phyloP scores from a whole-genome alignment of 306 rosid genomes.

The Vigna nakashimae region DNA sequence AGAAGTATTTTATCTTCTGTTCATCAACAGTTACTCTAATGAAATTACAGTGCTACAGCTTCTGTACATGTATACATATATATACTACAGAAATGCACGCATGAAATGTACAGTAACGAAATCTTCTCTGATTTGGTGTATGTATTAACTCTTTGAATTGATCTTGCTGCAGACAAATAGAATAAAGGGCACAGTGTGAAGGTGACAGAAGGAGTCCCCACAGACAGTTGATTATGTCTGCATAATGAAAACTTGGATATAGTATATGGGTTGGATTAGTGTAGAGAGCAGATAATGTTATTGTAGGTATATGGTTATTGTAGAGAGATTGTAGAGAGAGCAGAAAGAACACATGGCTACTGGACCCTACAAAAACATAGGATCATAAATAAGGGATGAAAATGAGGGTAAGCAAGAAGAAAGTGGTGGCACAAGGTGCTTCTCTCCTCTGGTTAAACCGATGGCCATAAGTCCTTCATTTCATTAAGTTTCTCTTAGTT shows the following conservation, averaged over 20 bases:
- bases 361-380: conserved; percentile 38
- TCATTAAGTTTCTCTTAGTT: conserved; percentile 44
- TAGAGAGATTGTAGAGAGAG: conserved; percentile 5
- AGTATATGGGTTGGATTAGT: not conserved
- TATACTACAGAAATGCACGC: not conserved
- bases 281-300: not conserved
- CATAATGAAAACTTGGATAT: conserved; percentile 16
- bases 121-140: conserved; percentile 31
- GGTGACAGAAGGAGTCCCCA: conserved; percentile 50
- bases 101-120: conserved; percentile 2
- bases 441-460: conserved; percentile 42
- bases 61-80: not conserved
- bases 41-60: not conserved
- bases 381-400: conserved; percentile 52
- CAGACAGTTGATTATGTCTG: conserved; percentile 33
- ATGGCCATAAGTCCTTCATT: conserved; percentile 41
- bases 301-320: conserved; percentile 1
- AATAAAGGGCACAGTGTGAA: conserved; percentile 47
- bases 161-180: conserved; percentile 42
- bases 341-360: conserved; percentile 36
- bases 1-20: not conserved
- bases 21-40: conserved; percentile 13
- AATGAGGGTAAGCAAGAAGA: conserved; percentile 46
- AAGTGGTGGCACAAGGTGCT: conserved; percentile 38
- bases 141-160: not conserved